A percentile compares a stretch with the other conserved stretches of the same genome.
Conservation (phyloP, 768 basidiomycete genomes). For the Porpolomopsis calyptriformis region DNA sequence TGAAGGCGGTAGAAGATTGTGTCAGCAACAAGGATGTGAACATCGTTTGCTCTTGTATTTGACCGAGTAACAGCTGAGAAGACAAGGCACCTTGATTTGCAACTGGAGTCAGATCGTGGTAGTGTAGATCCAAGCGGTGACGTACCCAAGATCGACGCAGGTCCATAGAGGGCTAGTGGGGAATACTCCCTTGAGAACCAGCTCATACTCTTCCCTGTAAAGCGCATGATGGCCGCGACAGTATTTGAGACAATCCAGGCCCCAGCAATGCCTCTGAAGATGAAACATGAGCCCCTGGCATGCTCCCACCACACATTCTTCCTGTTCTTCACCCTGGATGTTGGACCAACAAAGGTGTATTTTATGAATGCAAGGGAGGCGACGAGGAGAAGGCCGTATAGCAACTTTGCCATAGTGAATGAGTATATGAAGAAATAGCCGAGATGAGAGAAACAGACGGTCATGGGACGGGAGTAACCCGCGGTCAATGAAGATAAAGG, state of each 20-base stretch:
- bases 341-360: slow-evolving; percentile 25
- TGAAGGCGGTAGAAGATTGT: slow-evolving; percentile 43
- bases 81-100: slow-evolving; percentile 60
- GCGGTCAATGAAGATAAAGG: slow-evolving; percentile 55
- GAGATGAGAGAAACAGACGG: slow-evolving; percentile 69
- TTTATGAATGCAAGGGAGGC: slow-evolving; percentile 36
- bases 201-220: slow-evolving; percentile 62
- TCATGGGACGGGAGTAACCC: slow-evolving; percentile 42
- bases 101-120: too few relatives aligned
- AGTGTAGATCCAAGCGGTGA: slow-evolving; percentile 8
- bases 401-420: slow-evolving; percentile 53
- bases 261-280: slow-evolving; percentile 42
- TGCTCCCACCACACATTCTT: slow-evolving; percentile 31
- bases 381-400: slow-evolving; percentile 46
- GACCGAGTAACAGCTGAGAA: slow-evolving; percentile 48
- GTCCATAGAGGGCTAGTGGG: slow-evolving; percentile 60
- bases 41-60: slow-evolving; percentile 47
- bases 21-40: slow-evolving; percentile 54
- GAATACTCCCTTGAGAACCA: slow-evolving; percentile 75
- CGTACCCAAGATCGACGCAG: slow-evolving; percentile 62
- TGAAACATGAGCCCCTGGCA: slow-evolving; percentile 35
- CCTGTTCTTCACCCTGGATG: slow-evolving; percentile 20
- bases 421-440: slow-evolving; percentile 66
- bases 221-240: slow-evolving; percentile 60
- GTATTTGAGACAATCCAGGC: slow-evolving; percentile 56